Evolutionary conservation across 257 asterid species (phyloP), one percentile per base, ranked within the genome.

Genomic region (Gentiana dahurica): DNA sequence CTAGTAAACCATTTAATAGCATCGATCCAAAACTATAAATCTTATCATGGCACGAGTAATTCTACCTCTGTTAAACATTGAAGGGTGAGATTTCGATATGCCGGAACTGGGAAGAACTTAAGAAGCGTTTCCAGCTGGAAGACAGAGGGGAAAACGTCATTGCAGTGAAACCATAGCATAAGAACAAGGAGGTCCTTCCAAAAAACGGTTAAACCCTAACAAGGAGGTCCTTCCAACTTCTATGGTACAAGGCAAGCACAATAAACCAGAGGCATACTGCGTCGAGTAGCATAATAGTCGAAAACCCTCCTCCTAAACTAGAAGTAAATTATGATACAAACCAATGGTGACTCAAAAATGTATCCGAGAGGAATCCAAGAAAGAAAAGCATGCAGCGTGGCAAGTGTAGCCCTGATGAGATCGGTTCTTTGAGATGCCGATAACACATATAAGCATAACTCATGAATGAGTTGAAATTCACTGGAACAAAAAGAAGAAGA

Each of bases 281-380:
- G 11, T 41, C 9, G 36, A 38, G 48, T 46, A 55, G 9, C 9
- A 10, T 51, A 36, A 53, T 53, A 53, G 32, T 51, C 53, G 54
- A 52, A 55, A 49, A 51, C 53, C 54, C 59, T 38, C 60, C 65
- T 61, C 66, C 67, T 52, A 58, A 72, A 38, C 51, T 59, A 57
- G 61, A 69, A 51, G 62, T 5, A 65, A 47, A 65, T 64, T 50
- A 58, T 37, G 70, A 51, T 66, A 73, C 94, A 63, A 68, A 92
- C 98, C 98, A 92, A 76, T 4, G 98, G 84, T 33, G 98, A 92
- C 71, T 88, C 97, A 74, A 92, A 92, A 59, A 92, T 92, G 68
- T 92, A 92, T 71, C 98, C 98, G 59, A 92, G 78, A 3, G 99
- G 99, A 70, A 92, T 92, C 99, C 99, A 92, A 24, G 97, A 88